Evolutionary conservation across 2,329 filamentous ascomycete genomes (phyloP).

Genomic region (Lasiodiplodia sp.): DNA sequence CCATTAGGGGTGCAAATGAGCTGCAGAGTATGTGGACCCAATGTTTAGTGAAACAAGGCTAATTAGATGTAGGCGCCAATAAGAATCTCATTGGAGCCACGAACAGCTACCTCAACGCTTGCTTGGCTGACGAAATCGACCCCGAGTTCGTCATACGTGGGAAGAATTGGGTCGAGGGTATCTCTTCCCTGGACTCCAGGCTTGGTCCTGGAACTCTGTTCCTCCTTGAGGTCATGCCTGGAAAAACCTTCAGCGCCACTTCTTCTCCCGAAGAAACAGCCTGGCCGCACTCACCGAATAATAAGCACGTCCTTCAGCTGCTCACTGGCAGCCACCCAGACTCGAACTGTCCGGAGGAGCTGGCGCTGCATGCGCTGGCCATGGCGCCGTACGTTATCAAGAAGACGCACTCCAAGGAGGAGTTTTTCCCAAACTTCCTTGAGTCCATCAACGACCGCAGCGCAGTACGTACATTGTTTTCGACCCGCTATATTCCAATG

Average conservation of each 20-base stretch:
- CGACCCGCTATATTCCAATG: too few species aligned
- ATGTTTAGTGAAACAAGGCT: not conserved
- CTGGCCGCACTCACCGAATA: slow-evolving; percentile 37
- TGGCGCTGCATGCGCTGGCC: slow-evolving; percentile 33
- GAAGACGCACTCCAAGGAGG: slow-evolving; percentile 33
- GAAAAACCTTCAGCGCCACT: slow-evolving; percentile 34
- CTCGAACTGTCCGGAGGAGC: slow-evolving; percentile 33
- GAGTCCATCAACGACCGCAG: slow-evolving; percentile 36
- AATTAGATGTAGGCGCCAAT: slow-evolving; percentile 35
- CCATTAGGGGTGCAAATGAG: slow-evolving; percentile 37
- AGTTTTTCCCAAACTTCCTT: slow-evolving; percentile 38
- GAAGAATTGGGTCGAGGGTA: slow-evolving; percentile 41
- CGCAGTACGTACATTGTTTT: not conserved
- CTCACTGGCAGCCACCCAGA: slow-evolving; percentile 35
- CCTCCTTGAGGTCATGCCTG: slow-evolving; percentile 41
- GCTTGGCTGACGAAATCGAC: slow-evolving; percentile 37
- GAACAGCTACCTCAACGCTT: slow-evolving; percentile 37
- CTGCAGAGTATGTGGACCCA: slow-evolving; percentile 31
- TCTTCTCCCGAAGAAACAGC: slow-evolving; percentile 34
- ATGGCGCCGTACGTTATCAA: slow-evolving; percentile 33
- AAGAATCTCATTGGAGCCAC: slow-evolving; percentile 32
- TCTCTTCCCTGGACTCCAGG: slow-evolving; percentile 31
- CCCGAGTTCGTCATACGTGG: slow-evolving; percentile 37
- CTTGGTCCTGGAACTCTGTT: slow-evolving; percentile 37
- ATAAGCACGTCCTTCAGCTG: slow-evolving; percentile 38